Base-by-base conservation (phyloP, 2,329 filamentous ascomycete species). In the Boeremia lycopersici region DNA sequence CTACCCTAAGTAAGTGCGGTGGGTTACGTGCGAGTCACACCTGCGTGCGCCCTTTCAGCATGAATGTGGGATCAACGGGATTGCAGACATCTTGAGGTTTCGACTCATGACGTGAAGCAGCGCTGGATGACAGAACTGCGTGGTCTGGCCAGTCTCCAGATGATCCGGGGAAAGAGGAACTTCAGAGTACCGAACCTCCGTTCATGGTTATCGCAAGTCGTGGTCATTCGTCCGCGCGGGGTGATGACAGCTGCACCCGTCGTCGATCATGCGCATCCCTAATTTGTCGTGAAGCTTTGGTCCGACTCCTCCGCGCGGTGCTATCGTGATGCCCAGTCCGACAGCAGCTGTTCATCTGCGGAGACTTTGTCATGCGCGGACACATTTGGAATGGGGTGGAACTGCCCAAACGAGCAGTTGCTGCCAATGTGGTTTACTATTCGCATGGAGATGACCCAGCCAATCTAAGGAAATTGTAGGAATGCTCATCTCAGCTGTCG, bases 211-310 rank as follows among this genome's bases (percentile, higher is more conserved):
- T 40, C 40, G 47, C n/a, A 42, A 50, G 50, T 41, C 53, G 60
- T 33, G 54, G 38, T 51, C 53, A 26, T 57, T 63, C 63, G 64
- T 60, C 61, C 63, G 63, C 47, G 45, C 34, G 48, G 36, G 42
- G 38, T 46, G 53, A 56, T 54, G 48, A 55, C 50, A 60, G 34
- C 51, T 56, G 45, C 53, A 53, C 26, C 40, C 43, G 28, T 30
- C 40, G 47, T 43, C 47, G 47, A 56, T 55, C 47, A 49, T 48
- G 50, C 40, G 48, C 48, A 48, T 33, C 35, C 25, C 33, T 36
- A 50, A 48, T 44, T 13, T 43, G 39, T 46, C 38, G 43, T 34
- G 33, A 39, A 44, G 42, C 9, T 54, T 56, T 48, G 36, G 41
- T 51, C 53, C 53, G 53, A 56, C 38, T 44, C 55, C 42, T 52